A percentile compares a stretch with the other conserved stretches of the same genome.
phyloP scores from a whole-genome alignment of 78 protist genomes.

The Dictyostelium citrinum region DNA sequence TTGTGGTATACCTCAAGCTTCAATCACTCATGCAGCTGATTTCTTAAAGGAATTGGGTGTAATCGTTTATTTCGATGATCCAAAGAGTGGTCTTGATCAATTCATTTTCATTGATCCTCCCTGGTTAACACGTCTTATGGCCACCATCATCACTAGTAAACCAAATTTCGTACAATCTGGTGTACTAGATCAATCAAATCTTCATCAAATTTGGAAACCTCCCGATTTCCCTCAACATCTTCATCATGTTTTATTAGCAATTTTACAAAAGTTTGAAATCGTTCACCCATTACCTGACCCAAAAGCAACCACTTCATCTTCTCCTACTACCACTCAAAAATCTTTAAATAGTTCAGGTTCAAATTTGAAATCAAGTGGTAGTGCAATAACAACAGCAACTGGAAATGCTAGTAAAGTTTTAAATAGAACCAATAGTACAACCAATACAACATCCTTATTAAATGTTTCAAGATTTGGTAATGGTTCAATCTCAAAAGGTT shows the following conservation, averaged over 20 bases:
- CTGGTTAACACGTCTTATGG: constrained; percentile 64
- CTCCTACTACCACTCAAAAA: background rate
- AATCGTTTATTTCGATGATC: constrained; percentile 57
- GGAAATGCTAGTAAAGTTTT: background rate
- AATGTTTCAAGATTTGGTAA: background rate
- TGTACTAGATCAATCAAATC: constrained; percentile 48
- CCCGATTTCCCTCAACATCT: constrained; percentile 79
- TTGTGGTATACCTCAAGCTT: constrained; percentile 24
- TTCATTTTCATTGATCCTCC: constrained; percentile 70
- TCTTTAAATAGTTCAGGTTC: too few species aligned
- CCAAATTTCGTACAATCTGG: constrained; percentile 77
- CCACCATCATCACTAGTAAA: constrained; percentile 55
- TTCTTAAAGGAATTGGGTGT: constrained; percentile 52
- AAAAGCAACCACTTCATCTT: background rate
- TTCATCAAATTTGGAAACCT: constrained; percentile 80
- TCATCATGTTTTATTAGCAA: constrained; percentile 61
- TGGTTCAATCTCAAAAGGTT: constrained; percentile 46
- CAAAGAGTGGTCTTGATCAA: constrained; percentile 38
- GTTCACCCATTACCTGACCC: constrained; percentile 65
- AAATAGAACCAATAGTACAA: background rate
- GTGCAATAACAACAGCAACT: background rate
- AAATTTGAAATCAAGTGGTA: background rate
- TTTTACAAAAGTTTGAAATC: constrained; percentile 75
- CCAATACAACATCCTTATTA: background rate
- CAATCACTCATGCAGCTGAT: constrained; percentile 6